Evolutionary conservation across 495 filamentous ascomycete species (phyloP).

Genomic region (Chaetomidium leptoderma): DNA sequence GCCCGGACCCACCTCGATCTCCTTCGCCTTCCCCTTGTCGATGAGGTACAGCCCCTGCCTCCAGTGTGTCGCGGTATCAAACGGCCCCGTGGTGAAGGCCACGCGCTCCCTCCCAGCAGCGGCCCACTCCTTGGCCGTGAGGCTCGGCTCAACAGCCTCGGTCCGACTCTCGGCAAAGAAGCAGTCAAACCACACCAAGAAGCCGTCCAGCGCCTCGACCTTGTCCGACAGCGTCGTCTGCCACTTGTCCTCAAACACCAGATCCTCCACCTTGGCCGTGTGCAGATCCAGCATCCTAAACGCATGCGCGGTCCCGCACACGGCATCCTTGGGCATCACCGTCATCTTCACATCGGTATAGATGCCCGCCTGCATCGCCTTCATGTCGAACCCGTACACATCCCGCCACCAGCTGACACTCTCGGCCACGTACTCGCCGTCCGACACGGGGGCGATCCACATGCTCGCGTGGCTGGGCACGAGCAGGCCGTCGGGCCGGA

Average conservation of each 20-base stretch:
- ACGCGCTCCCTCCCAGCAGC: constrained; percentile 42
- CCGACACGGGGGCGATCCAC: constrained; percentile 82
- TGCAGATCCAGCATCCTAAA: constrained; percentile 78
- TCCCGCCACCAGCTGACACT: constrained; percentile 96
- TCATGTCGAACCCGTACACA: constrained; percentile 97
- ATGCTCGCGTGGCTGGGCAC: constrained; percentile 89
- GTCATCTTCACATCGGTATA: constrained; percentile 81
- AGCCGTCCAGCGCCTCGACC: constrained; percentile 59
- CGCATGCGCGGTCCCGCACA: constrained; percentile 71
- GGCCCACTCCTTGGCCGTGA: constrained; percentile 32
- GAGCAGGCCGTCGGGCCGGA: constrained; percentile 76
- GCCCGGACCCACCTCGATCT: constrained; percentile 28
- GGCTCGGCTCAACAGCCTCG: constrained; percentile 28
- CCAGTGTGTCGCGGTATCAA: constrained; percentile 78
- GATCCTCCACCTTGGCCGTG: constrained; percentile 65
- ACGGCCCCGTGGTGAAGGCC: constrained; percentile 75
- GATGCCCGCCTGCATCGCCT: constrained; percentile 77
- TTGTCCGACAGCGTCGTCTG: constrained; percentile 33
- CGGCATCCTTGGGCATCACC: constrained; percentile 69
- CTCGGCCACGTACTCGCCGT: constrained; percentile 84
- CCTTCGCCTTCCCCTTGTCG: constrained; percentile 33
- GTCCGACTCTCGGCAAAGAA: constrained; percentile 59
- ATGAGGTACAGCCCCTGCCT: constrained; percentile 65
- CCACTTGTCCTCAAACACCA: constrained; percentile 71
- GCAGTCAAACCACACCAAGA: constrained; percentile 77